Evolutionary conservation across 345 rosid genomes (phyloP).

Genomic region (Anastatica hierochuntica): DNA sequence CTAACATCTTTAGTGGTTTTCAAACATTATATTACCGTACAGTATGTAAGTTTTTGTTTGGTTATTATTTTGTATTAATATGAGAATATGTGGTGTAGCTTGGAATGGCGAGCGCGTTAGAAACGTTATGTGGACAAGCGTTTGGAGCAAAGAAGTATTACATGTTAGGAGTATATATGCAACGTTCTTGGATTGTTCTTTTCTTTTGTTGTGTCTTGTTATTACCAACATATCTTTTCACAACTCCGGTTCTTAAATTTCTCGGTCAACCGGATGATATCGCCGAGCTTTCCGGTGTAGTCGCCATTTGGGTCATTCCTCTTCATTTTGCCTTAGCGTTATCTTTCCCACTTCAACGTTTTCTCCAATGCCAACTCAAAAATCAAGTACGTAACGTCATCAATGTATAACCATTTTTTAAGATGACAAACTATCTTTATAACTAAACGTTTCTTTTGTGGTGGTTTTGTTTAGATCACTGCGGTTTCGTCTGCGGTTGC

Average conservation of each 20-base stretch:
- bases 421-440: no score
- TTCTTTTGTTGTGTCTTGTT: constrained; percentile 36
- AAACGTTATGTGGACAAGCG: no score
- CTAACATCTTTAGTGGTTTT: no score
- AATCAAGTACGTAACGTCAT: constrained; percentile 11
- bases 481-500: constrained; percentile 31
- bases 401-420: no score
- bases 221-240: constrained; percentile 41
- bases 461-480: constrained; percentile 15
- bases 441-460: no score
- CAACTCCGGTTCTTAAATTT: constrained; percentile 46
- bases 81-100: constrained; percentile 25
- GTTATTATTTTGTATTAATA: background rate
- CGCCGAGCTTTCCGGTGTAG: constrained; percentile 46
- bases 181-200: constrained; percentile 58
- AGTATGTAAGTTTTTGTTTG: no score
- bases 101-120: constrained; percentile 83
- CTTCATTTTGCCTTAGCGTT: constrained; percentile 53
- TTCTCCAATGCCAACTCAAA: constrained; percentile 56
- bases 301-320: constrained; percentile 44
- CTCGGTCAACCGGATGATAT: constrained; percentile 59
- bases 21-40: no score
- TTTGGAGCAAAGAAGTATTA: constrained; percentile 51
- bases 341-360: constrained; percentile 48
- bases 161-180: constrained; percentile 63